Percentiles rank a stretch among this genome's conserved stretches.
Evolutionary conservation across 192 early-diverging fungal species (phyloP).

Genomic region (Coemansia sp.): DNA sequence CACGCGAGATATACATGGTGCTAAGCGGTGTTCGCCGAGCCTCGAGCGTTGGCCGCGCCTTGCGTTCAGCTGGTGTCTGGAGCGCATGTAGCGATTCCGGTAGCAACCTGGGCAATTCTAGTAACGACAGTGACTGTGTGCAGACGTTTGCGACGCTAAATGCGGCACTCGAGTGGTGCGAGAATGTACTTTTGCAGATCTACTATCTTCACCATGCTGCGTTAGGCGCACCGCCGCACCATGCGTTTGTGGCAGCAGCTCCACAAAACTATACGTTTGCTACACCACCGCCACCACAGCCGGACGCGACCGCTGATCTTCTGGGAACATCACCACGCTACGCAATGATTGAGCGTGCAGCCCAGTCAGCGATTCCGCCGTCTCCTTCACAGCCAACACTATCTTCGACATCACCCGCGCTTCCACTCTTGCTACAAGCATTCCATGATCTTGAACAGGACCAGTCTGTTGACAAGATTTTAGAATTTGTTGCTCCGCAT

Average conservation of each 20-base stretch:
- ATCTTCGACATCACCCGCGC: conserved; percentile 34
- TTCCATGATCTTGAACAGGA: conserved; percentile 61
- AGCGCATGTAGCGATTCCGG: conserved; percentile 22
- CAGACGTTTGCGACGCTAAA: conserved; percentile 78
- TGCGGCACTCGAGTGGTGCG: conserved; percentile 91
- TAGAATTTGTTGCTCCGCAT: conserved; percentile 57
- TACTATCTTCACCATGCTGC: conserved; percentile 64
- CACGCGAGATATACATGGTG: conserved; percentile 76
- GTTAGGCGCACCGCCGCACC: conserved; percentile 17
- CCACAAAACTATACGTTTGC: conserved; percentile 37
- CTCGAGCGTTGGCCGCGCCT: conserved; percentile 65
- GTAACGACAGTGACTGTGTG: conserved; percentile 55
- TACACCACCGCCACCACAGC: conserved; percentile 25
- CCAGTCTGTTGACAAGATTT: conserved; percentile 54
- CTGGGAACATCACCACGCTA: conserved; percentile 42
- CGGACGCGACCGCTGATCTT: conserved; percentile 20
- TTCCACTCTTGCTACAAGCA: conserved; percentile 58
- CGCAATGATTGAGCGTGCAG: conserved; percentile 42
- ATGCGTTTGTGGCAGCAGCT: conserved; percentile 5
- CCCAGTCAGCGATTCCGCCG: conserved; percentile 35
- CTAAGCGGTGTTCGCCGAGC: conserved; percentile 67
- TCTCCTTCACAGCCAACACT: conserved; percentile 11
- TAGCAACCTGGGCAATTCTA: neutral
- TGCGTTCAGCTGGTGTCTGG: conserved; percentile 66
- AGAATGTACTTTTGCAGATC: conserved; percentile 79